Conservation (phyloP, 208 protist species). For the Giardia duodenalis region DNA sequence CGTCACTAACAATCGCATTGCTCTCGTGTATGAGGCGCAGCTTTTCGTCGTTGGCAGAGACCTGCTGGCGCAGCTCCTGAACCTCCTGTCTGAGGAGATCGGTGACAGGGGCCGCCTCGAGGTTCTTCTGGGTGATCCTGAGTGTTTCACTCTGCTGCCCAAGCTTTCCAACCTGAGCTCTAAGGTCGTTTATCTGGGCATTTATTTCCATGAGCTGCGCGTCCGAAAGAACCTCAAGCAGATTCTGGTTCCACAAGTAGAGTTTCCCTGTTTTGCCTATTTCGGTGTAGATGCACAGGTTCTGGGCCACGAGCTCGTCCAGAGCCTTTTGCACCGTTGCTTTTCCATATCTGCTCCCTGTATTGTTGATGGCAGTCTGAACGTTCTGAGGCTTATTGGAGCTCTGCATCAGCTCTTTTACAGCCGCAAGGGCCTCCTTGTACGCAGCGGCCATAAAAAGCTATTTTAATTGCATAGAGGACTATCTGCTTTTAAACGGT, state of each 20-base stretch:
- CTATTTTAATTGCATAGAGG: no score
- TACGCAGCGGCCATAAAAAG: no score
- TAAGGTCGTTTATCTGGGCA: neutral
- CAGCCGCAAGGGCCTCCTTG: neutral
- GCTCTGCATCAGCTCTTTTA: neutral
- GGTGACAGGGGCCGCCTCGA: neutral
- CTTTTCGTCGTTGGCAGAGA: neutral
- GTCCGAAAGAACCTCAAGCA: neutral
- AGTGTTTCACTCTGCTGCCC: neutral
- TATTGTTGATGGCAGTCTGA: constrained; percentile 7
- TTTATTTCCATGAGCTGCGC: neutral
- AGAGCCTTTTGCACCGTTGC: neutral
- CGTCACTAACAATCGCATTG: neutral
- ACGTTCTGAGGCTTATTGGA: neutral
- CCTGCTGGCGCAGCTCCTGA: neutral
- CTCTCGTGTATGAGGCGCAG: neutral
- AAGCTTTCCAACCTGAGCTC: neutral
- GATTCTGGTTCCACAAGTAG: constrained; percentile 9
- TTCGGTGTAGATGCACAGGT: neutral
- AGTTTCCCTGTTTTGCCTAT: constrained; percentile 12
- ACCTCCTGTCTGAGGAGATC: neutral
- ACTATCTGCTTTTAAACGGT: no score
- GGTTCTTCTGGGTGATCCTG: neutral
- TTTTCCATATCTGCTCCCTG: neutral
- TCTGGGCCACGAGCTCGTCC: constrained; percentile 7